Base-by-base conservation (phyloP, 1,284 basidiomycete genomes). In the Cryptococcus sp. region DNA sequence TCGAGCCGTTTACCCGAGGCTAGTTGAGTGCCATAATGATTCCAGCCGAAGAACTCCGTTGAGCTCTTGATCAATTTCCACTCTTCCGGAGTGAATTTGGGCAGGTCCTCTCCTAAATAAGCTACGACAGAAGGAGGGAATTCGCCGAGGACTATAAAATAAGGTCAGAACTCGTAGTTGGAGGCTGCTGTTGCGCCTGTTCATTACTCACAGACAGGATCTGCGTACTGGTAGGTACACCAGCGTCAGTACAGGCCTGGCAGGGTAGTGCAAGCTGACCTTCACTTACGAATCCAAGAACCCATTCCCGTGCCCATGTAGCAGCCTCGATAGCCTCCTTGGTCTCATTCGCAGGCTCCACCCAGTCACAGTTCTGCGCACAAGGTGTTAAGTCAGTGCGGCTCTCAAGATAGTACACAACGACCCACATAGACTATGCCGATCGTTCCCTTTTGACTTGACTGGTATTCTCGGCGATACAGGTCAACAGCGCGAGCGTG, bases 91-190 rank as follows among this genome's bases (percentile, higher is more conserved):
- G 85, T 85, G 67, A 89, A 88, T 22, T 79, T 75, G 10, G 86
- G 86, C 23, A 90, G 82, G 40, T 85, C 83, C 58, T 83, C 82
- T 39, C 85, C 84, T 38, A 87, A 79, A 69, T 56, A 85, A 81
- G 60, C 81, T 71, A 51, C 81, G 80, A 78, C 89, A 81, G 63
- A 83, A 84, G n/a, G 75, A 76, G 39, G 88, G 87, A 88, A 89
- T 61, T 83, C 75, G 23, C 88, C 88, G 66, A 86, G 84, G 75
- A 87, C 87, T 62, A 27, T 5, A 16, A n/a, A 15, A 22, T 11
- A 53, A 88, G 84, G n/a, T 86, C 86, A 48, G 47, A 25, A 7
- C 70, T 17, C 8, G 13, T n/a, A n/a, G n/a, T n/a, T n/a, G n/a
- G n/a, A n/a, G n/a, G n/a, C n/a, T n/a, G n/a, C n/a, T n/a, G n/a